Conservation (phyloP, 1,284 basidiomycete genomes). For the Puccinia brachypodii region DNA sequence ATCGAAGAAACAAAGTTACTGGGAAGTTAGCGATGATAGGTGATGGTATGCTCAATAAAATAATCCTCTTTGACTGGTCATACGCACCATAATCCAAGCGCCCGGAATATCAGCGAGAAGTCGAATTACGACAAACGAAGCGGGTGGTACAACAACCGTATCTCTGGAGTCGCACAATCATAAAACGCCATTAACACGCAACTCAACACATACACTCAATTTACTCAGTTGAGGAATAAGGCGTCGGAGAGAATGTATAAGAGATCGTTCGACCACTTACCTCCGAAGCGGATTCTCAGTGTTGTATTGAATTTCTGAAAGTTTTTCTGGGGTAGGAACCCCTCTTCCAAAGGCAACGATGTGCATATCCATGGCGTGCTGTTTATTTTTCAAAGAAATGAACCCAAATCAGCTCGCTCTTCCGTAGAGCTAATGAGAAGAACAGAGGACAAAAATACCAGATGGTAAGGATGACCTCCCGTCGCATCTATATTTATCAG, state of each 20-base stretch:
- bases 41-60: background rate
- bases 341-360: slow-evolving; percentile 37
- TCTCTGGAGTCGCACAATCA: slow-evolving; percentile 10
- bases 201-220: background rate
- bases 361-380: slow-evolving; percentile 48
- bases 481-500: slow-evolving; percentile 24
- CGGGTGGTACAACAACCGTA: slow-evolving; percentile 37
- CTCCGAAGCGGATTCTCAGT: slow-evolving; percentile 44
- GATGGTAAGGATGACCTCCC: slow-evolving; percentile 23
- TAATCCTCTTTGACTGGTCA: background rate
- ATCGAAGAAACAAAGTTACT: background rate
- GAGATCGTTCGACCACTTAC: background rate
- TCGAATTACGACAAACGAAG: slow-evolving; percentile 30
- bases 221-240: background rate
- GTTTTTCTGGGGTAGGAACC: slow-evolving; percentile 18
- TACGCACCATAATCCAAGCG: slow-evolving; percentile 45
- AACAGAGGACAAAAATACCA: background rate
- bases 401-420: no score
- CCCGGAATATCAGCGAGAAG: slow-evolving; percentile 44
- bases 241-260: no score
- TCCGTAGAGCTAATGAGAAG: background rate
- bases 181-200: background rate
- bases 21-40: background rate
- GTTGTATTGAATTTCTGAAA: slow-evolving; percentile 24
- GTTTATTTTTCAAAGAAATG: background rate